Conservation (phyloP, 78 protist genomes). For the Dictyostelium intermedium region DNA sequence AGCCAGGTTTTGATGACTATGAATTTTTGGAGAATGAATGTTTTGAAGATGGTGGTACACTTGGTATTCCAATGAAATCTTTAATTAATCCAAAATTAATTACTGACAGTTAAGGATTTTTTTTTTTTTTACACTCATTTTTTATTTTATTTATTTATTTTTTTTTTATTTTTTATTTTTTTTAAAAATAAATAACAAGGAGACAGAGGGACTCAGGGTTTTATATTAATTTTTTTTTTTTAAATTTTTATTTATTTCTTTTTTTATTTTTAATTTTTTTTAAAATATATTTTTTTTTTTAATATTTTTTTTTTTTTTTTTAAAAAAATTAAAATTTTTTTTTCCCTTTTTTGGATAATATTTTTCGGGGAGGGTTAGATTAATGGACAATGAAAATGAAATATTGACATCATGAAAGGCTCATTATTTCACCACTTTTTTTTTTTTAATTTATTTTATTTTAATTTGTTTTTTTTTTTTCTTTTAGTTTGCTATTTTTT, state of each 20-base stretch:
- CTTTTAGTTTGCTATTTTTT: no score
- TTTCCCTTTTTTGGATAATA: background rate
- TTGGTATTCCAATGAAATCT: background rate
- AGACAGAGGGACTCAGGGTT: background rate
- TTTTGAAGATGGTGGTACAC: background rate
- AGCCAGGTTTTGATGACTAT: background rate
- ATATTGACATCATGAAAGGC: background rate
- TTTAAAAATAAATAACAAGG: background rate
- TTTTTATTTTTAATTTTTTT: background rate
- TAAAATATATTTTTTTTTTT: background rate
- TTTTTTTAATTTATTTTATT: background rate
- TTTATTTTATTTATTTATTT: background rate
- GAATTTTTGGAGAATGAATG: background rate
- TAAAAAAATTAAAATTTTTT: background rate
- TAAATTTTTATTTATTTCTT: background rate
- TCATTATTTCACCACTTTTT: background rate
- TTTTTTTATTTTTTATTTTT: background rate
- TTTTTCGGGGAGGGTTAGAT: background rate
- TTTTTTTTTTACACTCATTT: background rate
- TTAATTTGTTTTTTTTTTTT: no score
- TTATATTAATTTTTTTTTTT: background rate
- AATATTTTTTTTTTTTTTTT: background rate
- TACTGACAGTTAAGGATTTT: background rate
- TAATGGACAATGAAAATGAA: background rate
- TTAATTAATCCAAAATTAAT: conserved; percentile 7